Percentiles rank a stretch among this genome's conserved stretches.
These are phyloP conservation scores for Colletotrichum sp. DNA, from an alignment of 2,329 filamentous ascomycete genomes.

Conservation along the genomic window DNA sequence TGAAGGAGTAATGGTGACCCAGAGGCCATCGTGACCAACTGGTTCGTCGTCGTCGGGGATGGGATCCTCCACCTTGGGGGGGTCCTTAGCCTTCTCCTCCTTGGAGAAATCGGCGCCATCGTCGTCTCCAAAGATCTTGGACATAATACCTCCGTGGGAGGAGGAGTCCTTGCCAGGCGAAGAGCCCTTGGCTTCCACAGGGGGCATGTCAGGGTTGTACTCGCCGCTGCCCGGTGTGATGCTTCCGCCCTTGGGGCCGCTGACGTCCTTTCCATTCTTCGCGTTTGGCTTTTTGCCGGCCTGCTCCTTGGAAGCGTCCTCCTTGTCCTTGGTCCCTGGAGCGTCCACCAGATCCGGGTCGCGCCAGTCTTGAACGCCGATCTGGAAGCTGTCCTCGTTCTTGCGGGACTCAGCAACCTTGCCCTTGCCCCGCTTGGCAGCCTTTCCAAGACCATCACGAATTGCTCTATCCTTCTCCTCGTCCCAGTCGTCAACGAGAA, in stretches of 20 bases:
- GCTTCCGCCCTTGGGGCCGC: conserved; percentile 64
- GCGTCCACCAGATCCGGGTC: conserved; percentile 54
- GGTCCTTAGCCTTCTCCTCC: conserved; percentile 23
- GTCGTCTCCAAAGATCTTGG: conserved; percentile 55
- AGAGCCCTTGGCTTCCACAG: conserved; percentile 37
- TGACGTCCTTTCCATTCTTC: conserved; percentile 25
- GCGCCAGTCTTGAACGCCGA: conserved; percentile 87
- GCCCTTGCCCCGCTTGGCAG: conserved; percentile 31
- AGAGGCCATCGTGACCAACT: conserved; percentile 75
- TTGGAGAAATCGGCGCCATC: conserved; percentile 34
- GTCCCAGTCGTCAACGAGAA: conserved; percentile 69
- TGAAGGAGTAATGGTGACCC: conserved; percentile 95
- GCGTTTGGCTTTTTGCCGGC: conserved; percentile 19
- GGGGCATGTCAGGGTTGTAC: conserved; percentile 47
- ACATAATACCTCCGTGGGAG: conserved; percentile 42
- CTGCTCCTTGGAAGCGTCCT: not conserved
- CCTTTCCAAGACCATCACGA: conserved; percentile 45
- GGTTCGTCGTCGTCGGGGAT: conserved; percentile 26
- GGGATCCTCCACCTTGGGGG: conserved; percentile 24
- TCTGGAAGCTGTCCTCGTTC: conserved; percentile 69
- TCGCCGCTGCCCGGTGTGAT: conserved; percentile 76
- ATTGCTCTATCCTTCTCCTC: conserved; percentile 53
- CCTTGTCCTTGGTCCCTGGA: conserved; percentile 44
- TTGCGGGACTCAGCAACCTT: conserved; percentile 22
- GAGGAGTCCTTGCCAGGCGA: not conserved